These are phyloP conservation scores for Ophidiomyces ophidiicola DNA, from an alignment of 2,329 filamentous ascomycete genomes.

Conservation along the genomic window DNA sequence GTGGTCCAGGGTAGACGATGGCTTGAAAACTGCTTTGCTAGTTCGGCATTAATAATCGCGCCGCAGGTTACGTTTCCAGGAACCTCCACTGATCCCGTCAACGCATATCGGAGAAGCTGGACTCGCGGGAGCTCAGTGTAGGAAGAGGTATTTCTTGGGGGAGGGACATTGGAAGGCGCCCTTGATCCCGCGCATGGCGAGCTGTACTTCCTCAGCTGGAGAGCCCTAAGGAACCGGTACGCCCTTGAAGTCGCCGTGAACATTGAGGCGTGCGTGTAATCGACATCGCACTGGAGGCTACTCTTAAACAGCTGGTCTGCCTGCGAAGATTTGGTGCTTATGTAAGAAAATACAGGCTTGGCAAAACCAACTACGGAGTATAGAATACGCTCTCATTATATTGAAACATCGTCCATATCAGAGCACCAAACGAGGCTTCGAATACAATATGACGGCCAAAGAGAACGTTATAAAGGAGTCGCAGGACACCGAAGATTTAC, in stretches of 20 bases:
- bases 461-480: no score
- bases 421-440: no score
- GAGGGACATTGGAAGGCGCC: slow-evolving; percentile 1
- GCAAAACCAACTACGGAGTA: no score
- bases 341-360: no score
- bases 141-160: slow-evolving; percentile 7
- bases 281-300: slow-evolving; percentile 5
- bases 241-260: slow-evolving; percentile 5
- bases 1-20: neutral
- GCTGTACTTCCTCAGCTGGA: neutral
- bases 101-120: slow-evolving; percentile 24
- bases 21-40: slow-evolving; percentile 17
- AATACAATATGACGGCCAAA: no score
- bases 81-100: slow-evolving; percentile 19
- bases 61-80: slow-evolving; percentile 5
- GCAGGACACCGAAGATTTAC: neutral
- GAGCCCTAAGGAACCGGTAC: slow-evolving; percentile 2
- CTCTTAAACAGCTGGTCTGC: no score
- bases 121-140: slow-evolving; percentile 16
- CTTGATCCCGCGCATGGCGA: neutral
- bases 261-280: slow-evolving; percentile 3
- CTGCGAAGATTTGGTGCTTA: no score
- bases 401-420: no score
- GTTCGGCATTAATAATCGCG: slow-evolving; percentile 12
- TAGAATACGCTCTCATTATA: no score